Conservation (phyloP, 1,139 yeast species). For the Kodamaea sp. region DNA sequence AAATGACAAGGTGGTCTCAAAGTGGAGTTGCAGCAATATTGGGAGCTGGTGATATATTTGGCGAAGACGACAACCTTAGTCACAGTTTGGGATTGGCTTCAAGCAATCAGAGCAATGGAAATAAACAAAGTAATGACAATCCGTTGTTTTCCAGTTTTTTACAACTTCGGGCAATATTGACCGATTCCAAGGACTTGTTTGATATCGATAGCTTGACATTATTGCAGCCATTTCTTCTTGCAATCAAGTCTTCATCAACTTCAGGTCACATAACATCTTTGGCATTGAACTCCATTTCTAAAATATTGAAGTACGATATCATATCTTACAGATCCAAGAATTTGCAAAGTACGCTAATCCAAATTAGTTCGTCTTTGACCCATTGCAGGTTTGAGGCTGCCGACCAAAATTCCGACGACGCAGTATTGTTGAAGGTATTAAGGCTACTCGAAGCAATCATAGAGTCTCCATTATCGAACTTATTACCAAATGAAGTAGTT, state of each 20-base stretch:
- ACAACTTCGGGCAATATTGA: constrained; percentile 70
- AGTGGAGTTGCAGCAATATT: constrained; percentile 88
- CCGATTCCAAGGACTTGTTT: constrained; percentile 53
- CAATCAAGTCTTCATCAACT: constrained; percentile 82
- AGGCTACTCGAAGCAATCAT: constrained; percentile 71
- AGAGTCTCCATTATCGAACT: constrained; percentile 60
- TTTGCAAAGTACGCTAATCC: constrained; percentile 53
- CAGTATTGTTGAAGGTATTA: constrained; percentile 81
- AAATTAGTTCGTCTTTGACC: constrained; percentile 74
- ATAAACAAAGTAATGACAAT: constrained; percentile 35
- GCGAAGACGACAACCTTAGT: constrained; percentile 34
- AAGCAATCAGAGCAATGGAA: constrained; percentile 18
- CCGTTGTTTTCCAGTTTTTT: constrained; percentile 83
- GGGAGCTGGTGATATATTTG: constrained; percentile 54
- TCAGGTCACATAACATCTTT: constrained; percentile 84
- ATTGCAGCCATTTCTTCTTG: constrained; percentile 81
- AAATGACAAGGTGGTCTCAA: constrained; percentile 76
- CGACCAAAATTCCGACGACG: constrained; percentile 90
- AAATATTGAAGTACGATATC: constrained; percentile 67
- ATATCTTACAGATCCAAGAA: constrained; percentile 45
- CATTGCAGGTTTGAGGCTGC: constrained; percentile 97
- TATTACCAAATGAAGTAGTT: constrained; percentile 77
- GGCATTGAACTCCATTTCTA: constrained; percentile 75
- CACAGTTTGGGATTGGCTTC: constrained; percentile 27
- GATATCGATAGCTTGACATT: constrained; percentile 72